Percentiles rank a stretch among this genome's conserved stretches.
Evolutionary conservation across 1,284 basidiomycete genomes (phyloP).

Genomic region (Kwoniella shivajii): DNA sequence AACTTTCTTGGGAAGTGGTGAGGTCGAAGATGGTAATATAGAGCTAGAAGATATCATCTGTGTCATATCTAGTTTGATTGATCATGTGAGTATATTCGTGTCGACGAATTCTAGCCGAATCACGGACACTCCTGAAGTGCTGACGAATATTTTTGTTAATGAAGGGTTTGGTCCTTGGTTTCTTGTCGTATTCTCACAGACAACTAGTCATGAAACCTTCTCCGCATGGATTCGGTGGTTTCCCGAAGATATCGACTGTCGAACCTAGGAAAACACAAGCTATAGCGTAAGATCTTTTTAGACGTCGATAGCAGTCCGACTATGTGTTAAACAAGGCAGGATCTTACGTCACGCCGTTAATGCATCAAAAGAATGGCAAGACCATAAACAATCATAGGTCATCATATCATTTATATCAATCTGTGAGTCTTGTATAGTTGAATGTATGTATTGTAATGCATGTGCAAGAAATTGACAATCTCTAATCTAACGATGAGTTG

Average conservation of each 20-base stretch:
- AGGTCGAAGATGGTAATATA: conserved; percentile 45
- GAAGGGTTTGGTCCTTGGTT: conserved; percentile 44
- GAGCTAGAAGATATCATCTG: conserved; percentile 49
- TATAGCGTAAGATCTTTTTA: conserved; percentile 1
- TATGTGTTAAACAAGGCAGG: too few relatives aligned
- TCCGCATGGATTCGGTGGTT: conserved; percentile 45
- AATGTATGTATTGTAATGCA: background rate
- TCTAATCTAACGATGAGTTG: conserved; percentile 6
- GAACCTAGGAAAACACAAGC: conserved; percentile 24
- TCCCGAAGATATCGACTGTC: conserved; percentile 37
- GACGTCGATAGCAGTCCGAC: too few relatives aligned
- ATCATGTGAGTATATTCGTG: conserved; percentile 44
- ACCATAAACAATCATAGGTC: too few relatives aligned
- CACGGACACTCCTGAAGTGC: background rate
- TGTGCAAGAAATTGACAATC: background rate
- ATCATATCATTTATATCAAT: too few relatives aligned
- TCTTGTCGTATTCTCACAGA: conserved; percentile 45
- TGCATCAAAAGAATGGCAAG: too few relatives aligned
- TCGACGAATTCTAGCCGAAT: background rate
- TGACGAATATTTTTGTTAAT: conserved; percentile 1
- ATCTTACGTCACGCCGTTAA: too few relatives aligned
- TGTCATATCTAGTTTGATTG: conserved; percentile 48
- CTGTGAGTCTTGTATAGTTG: too few relatives aligned
- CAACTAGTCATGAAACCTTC: conserved; percentile 41
- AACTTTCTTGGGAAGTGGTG: conserved; percentile 42